A percentile compares a stretch with the other conserved stretches of the same genome.
These are phyloP conservation scores for Punctularia strigosozonata DNA, from an alignment of 768 basidiomycete genomes.

Conservation along the genomic window DNA sequence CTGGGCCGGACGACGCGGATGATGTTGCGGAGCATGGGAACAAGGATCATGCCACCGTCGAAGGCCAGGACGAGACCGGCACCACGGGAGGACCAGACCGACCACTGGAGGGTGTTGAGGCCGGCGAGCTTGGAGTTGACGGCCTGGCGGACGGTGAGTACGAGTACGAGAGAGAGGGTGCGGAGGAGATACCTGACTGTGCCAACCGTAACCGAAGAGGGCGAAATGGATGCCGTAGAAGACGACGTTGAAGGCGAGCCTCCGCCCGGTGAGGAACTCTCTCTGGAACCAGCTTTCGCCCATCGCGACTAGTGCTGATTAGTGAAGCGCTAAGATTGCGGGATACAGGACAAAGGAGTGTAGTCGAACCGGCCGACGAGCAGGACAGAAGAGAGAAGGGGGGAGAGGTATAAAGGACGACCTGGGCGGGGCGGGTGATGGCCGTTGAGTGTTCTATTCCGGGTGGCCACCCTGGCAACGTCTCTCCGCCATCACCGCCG, in stretches of 20 bases:
- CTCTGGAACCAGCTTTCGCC: constrained; percentile 60
- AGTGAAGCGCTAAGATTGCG: constrained; percentile 8
- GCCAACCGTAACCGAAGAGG: constrained; percentile 84
- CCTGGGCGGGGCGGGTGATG: too few species aligned
- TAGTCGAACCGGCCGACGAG: constrained; percentile 43
- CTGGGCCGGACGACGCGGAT: constrained; percentile 75
- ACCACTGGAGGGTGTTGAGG: constrained; percentile 70
- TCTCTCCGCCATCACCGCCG: too few species aligned
- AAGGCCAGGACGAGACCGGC: constrained; percentile 86
- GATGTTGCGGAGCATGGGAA: constrained; percentile 86
- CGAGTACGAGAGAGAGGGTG: constrained; percentile 1
- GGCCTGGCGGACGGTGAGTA: constrained; percentile 25
- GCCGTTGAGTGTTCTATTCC: too few species aligned
- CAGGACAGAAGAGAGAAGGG: constrained; percentile 11
- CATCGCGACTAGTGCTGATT: constrained; percentile 29
- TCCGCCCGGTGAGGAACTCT: constrained; percentile 52
- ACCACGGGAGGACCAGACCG: constrained; percentile 85
- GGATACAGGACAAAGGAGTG: constrained; percentile 19
- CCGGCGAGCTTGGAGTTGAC: constrained; percentile 53
- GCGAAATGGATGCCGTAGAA: constrained; percentile 72
- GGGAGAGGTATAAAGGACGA: too few species aligned
- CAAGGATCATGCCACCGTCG: constrained; percentile 74
- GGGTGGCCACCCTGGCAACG: too few species aligned
- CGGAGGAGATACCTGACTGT: constrained; percentile 44
- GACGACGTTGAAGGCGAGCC: constrained; percentile 61